Evolutionary conservation across 495 filamentous ascomycete species (phyloP).

Genomic region (Tuber magnatum): DNA sequence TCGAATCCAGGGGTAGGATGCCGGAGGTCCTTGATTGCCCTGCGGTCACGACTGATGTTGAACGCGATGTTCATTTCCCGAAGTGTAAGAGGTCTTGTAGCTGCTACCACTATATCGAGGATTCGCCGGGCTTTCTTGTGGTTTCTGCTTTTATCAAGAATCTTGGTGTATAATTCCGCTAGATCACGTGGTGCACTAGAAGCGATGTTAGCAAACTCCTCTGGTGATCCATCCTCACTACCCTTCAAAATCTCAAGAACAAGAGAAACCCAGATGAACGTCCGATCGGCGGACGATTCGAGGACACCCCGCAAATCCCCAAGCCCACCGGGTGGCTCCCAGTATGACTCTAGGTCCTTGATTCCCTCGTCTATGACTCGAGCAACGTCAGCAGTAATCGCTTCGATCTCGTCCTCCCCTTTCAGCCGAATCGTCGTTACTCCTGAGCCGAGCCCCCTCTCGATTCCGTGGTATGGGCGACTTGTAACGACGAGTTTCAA

Average conservation of each 20-base stretch:
- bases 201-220: slow-evolving; percentile 37
- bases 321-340: slow-evolving; percentile 13
- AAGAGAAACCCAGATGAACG: slow-evolving; percentile 43
- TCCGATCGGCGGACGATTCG: slow-evolving; percentile 40
- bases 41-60: slow-evolving; percentile 35
- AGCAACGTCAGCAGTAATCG: slow-evolving; percentile 44
- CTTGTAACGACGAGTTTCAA: too few relatives aligned
- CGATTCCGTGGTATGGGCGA: too few relatives aligned
- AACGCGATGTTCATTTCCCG: slow-evolving; percentile 9
- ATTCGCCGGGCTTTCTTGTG: too few relatives aligned
- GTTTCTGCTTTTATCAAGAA: too few relatives aligned
- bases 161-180: slow-evolving; percentile 5
- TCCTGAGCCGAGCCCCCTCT: too few relatives aligned
- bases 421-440: too few relatives aligned
- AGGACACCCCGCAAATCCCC: slow-evolving; percentile 29
- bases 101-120: too few relatives aligned
- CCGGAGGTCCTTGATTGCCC: slow-evolving; percentile 37
- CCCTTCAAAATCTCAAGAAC: slow-evolving; percentile 21
- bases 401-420: slow-evolving; percentile 35
- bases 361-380: slow-evolving; percentile 42
- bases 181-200: slow-evolving; percentile 31
- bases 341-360: slow-evolving; percentile 31
- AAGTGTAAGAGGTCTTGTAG: too few relatives aligned
- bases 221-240: neutral
- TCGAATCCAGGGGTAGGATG: slow-evolving; percentile 6